phyloP scores from a whole-genome alignment of 805 yeast genomes.

The Metschnikowia lunata region DNA sequence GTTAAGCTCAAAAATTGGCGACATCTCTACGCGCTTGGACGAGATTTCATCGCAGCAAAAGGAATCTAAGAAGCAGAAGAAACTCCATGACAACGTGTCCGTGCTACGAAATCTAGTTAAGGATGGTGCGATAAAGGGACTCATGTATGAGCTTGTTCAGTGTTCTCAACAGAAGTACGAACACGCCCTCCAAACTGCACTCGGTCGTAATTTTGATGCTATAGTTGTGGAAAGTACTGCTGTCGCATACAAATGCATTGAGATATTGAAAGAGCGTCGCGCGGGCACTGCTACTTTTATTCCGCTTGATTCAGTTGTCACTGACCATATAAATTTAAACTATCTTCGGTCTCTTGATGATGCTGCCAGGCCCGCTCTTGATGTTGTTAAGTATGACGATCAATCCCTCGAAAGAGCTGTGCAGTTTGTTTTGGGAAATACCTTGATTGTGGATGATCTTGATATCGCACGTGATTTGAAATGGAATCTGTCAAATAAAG shows the following conservation, averaged over 20 bases:
- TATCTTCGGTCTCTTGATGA: slow-evolving; percentile 50
- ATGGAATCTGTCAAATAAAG: slow-evolving; percentile 44
- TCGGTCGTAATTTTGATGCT: slow-evolving; percentile 79
- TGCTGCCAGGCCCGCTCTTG: slow-evolving; percentile 63
- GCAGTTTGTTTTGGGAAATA: slow-evolving; percentile 71
- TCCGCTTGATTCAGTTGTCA: slow-evolving; percentile 72
- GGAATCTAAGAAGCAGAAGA: slow-evolving; percentile 67
- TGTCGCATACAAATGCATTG: slow-evolving; percentile 72
- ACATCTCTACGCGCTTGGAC: slow-evolving; percentile 55
- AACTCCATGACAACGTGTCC: slow-evolving; percentile 66
- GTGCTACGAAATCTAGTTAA: slow-evolving; percentile 71
- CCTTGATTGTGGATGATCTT: slow-evolving; percentile 72
- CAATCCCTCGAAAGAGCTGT: slow-evolving; percentile 68
- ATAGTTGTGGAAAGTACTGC: slow-evolving; percentile 72
- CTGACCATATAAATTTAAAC: slow-evolving; percentile 49
- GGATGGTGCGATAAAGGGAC: slow-evolving; percentile 69
- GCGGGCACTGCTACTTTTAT: slow-evolving; percentile 83
- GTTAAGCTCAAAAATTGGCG: slow-evolving; percentile 60
- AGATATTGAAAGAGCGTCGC: slow-evolving; percentile 77
- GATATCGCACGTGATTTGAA: slow-evolving; percentile 65
- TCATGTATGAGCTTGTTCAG: slow-evolving; percentile 72
- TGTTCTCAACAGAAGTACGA: slow-evolving; percentile 74
- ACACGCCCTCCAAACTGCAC: slow-evolving; percentile 65
- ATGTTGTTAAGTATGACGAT: slow-evolving; percentile 66
- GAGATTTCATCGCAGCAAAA: slow-evolving; percentile 73